These are phyloP conservation scores for Wickerhamiella parazyma DNA, from an alignment of 805 yeast genomes.

Conservation along the genomic window DNA sequence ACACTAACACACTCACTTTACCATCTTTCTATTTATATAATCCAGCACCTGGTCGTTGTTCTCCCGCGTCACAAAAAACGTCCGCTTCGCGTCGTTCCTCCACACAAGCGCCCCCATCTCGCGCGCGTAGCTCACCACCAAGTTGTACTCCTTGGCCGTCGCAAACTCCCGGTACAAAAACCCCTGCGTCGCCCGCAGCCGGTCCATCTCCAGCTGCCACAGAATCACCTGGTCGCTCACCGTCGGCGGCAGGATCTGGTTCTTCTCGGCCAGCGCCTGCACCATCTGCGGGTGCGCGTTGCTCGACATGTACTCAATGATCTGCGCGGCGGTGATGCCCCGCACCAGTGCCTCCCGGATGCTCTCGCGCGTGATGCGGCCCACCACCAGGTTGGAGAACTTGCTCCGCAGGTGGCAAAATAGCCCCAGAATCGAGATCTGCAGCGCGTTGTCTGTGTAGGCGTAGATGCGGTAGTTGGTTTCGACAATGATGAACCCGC, in stretches of 20 bases:
- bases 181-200: slow-evolving; percentile 79
- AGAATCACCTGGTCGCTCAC: slow-evolving; percentile 91
- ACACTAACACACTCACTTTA: neutral
- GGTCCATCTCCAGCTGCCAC: slow-evolving; percentile 93
- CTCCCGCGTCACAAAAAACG: slow-evolving; percentile 76
- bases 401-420: slow-evolving; percentile 78
- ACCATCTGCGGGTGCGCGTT: slow-evolving; percentile 93
- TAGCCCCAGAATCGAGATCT: slow-evolving; percentile 78
- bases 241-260: slow-evolving; percentile 73
- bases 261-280: slow-evolving; percentile 32
- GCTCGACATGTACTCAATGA: slow-evolving; percentile 71
- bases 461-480: slow-evolving; percentile 90
- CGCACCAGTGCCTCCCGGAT: slow-evolving; percentile 67
- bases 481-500: slow-evolving; percentile 74
- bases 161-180: slow-evolving; percentile 77
- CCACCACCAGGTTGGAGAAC: slow-evolving; percentile 85
- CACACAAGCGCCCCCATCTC: slow-evolving; percentile 89
- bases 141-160: slow-evolving; percentile 60
- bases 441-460: slow-evolving; percentile 85
- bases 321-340: slow-evolving; percentile 93
- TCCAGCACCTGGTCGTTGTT: slow-evolving; percentile 87
- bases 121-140: slow-evolving; percentile 60
- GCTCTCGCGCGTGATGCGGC: slow-evolving; percentile 85
- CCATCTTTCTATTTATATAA: slow-evolving; percentile 50
- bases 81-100: slow-evolving; percentile 55